Percentiles rank a stretch among this genome's conserved stretches.
These are phyloP conservation scores for Eremochloa ophiuroides DNA, from an alignment of 176 grass and related monocot species.

Conservation along the genomic window DNA sequence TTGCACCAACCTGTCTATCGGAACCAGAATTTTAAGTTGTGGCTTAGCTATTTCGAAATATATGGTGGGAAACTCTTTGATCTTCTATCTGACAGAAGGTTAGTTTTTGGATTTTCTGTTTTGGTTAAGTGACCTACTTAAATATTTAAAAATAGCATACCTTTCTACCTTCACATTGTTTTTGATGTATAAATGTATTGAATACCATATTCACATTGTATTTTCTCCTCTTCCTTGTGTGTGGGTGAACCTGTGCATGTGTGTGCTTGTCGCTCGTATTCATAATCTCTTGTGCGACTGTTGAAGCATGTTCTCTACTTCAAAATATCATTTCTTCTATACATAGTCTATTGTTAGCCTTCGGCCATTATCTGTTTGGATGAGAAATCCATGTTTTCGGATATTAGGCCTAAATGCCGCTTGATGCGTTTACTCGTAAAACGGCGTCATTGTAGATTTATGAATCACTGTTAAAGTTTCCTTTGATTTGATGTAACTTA, in stretches of 20 bases:
- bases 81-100: conserved; percentile 98
- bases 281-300: background rate
- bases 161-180: background rate
- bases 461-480: background rate
- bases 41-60: conserved; percentile 99
- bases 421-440: background rate
- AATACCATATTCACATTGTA: background rate
- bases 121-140: background rate
- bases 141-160: background rate
- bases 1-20: conserved; percentile 69
- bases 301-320: background rate
- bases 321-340: background rate
- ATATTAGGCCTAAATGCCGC: conserved; percentile 4
- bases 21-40: conserved; percentile 97
- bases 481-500: background rate
- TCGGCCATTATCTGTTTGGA: background rate
- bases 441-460: background rate
- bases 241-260: background rate
- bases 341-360: background rate
- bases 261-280: background rate
- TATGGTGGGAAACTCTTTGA: conserved; percentile 98
- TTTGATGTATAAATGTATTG: background rate
- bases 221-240: background rate
- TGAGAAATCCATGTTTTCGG: background rate
- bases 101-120: conserved; percentile 27